These are phyloP conservation scores for Sporothrix pallida DNA, from an alignment of 2,329 filamentous ascomycete genomes.

Conservation along the genomic window DNA sequence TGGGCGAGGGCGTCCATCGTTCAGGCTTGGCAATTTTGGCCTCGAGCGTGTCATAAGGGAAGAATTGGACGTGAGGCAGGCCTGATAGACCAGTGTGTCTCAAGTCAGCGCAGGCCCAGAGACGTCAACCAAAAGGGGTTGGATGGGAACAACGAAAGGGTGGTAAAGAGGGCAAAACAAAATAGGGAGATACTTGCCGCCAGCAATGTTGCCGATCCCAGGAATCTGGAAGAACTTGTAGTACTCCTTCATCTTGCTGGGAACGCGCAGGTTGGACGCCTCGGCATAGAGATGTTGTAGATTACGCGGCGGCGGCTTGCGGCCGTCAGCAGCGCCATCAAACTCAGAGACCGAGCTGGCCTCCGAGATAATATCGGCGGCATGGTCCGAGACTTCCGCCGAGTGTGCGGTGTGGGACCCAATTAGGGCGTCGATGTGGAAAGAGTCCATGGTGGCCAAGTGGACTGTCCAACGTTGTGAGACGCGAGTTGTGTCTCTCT, in stretches of 20 bases:
- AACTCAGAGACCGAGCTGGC: constrained; percentile 18
- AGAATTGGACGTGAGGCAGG: constrained; percentile 79
- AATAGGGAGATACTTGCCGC: constrained; percentile 55
- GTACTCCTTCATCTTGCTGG: constrained; percentile 76
- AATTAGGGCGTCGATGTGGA: constrained; percentile 30
- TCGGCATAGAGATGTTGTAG: constrained; percentile 80
- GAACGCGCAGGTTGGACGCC: constrained; percentile 66
- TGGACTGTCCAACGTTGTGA: background rate
- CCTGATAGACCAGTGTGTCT: constrained; percentile 53
- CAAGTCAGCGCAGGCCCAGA: constrained; percentile 1
- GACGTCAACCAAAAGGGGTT: background rate
- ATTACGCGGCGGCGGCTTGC: constrained; percentile 65
- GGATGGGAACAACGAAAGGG: background rate
- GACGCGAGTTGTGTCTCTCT: background rate
- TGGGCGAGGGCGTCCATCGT: constrained; percentile 74
- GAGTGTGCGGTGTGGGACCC: constrained; percentile 23
- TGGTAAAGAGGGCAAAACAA: background rate
- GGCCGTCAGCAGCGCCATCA: background rate
- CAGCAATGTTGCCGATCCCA: constrained; percentile 66
- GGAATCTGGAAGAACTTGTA: constrained; percentile 81
- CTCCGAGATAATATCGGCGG: background rate
- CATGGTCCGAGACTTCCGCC: background rate
- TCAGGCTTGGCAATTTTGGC: constrained; percentile 76
- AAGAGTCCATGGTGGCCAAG: constrained; percentile 11
- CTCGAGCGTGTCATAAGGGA: constrained; percentile 90